A percentile compares a stretch with the other conserved stretches of the same genome.
phyloP scores from a whole-genome alignment of 768 basidiomycete genomes.

The Cystobasidium tubakii region DNA sequence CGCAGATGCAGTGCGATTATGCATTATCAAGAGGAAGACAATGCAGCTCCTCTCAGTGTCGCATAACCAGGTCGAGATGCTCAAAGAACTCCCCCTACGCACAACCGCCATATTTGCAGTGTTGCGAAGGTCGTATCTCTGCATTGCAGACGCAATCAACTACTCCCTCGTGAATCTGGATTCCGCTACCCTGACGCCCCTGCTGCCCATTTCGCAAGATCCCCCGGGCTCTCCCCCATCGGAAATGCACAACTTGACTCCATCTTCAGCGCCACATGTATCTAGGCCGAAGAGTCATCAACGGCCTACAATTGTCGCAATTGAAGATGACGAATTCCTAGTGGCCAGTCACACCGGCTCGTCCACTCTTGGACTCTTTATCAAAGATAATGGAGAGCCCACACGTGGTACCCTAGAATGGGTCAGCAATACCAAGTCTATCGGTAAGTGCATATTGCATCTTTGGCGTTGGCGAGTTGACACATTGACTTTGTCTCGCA shows the following conservation, averaged over 20 bases:
- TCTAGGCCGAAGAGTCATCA: conserved; percentile 32
- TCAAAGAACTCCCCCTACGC: conserved; percentile 33
- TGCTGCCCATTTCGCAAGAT: conserved; percentile 75
- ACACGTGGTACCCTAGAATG: conserved; percentile 83
- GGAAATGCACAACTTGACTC: conserved; percentile 37
- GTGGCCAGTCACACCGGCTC: conserved; percentile 76
- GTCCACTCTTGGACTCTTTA: conserved; percentile 76
- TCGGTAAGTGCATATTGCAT: conserved; percentile 55
- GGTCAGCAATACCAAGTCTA: conserved; percentile 66
- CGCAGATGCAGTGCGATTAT: conserved; percentile 62
- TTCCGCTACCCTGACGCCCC: conserved; percentile 62
- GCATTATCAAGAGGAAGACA: conserved; percentile 62
- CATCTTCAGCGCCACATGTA: conserved; percentile 43
- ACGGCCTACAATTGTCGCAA: conserved; percentile 68
- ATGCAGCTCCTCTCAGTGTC: conserved; percentile 54
- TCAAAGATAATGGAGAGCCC: conserved; percentile 77
- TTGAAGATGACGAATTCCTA: conserved; percentile 73
- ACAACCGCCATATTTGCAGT: conserved; percentile 56
- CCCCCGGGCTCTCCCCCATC: conserved; percentile 41
- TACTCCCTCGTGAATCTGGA: conserved; percentile 78
- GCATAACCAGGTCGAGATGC: neutral
- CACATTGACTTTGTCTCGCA: conserved; percentile 45
- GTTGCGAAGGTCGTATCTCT: conserved; percentile 61
- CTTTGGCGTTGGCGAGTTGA: neutral
- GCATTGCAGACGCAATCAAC: conserved; percentile 64